These are phyloP conservation scores for Ascochyta pisi DNA, from an alignment of 2,329 filamentous ascomycete genomes.

Conservation along the genomic window DNA sequence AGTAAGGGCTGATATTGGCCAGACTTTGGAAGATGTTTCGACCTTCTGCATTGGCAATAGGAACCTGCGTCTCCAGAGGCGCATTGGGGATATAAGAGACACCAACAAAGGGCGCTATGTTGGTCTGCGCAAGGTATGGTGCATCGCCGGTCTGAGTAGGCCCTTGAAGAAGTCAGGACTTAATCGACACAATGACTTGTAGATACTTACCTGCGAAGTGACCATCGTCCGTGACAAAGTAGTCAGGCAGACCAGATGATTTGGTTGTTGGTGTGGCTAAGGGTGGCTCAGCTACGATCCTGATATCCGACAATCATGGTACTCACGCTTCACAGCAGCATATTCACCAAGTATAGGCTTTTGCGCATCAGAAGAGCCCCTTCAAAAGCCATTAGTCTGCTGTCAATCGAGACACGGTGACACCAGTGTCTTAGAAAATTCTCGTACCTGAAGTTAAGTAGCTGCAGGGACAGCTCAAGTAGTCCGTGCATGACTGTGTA, in stretches of 20 bases:
- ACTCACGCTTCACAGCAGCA: slow-evolving; percentile 31
- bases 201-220: slow-evolving; percentile 34
- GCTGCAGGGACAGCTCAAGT: slow-evolving; percentile 34
- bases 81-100: slow-evolving; percentile 71
- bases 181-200: background rate
- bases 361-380: slow-evolving; percentile 22
- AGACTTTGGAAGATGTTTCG: slow-evolving; percentile 74
- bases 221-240: slow-evolving; percentile 42
- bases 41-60: slow-evolving; percentile 64
- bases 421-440: background rate
- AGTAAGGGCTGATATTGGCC: slow-evolving; percentile 74
- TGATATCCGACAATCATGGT: slow-evolving; percentile 4
- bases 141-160: slow-evolving; percentile 73
- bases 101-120: slow-evolving; percentile 66
- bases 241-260: slow-evolving; percentile 38
- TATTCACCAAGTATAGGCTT: slow-evolving; percentile 24
- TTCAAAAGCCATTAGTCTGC: background rate
- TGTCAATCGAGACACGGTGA: background rate
- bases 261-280: slow-evolving; percentile 31
- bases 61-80: slow-evolving; percentile 74
- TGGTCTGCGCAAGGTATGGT: slow-evolving; percentile 75
- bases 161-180: slow-evolving; percentile 49
- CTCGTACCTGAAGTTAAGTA: slow-evolving; percentile 32
- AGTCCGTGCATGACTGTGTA: slow-evolving; percentile 31
- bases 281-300: slow-evolving; percentile 14